A percentile compares a stretch with the other conserved stretches of the same genome.
These are phyloP conservation scores for Lonicera japonica DNA, from an alignment of 129 eudicot genomes.

Conservation along the genomic window DNA sequence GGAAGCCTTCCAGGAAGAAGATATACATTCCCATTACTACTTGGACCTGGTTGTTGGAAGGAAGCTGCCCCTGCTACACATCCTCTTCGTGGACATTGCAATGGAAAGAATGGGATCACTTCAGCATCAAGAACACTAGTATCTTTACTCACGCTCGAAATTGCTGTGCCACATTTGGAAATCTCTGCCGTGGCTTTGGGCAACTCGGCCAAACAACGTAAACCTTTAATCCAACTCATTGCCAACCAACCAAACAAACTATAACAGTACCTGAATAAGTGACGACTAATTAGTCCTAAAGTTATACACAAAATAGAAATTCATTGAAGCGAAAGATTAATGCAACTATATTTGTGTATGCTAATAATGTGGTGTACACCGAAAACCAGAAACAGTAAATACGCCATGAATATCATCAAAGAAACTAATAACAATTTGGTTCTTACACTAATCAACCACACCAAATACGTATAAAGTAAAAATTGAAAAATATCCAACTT, in stretches of 20 bases:
- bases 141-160: slow-evolving; percentile 18
- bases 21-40: slow-evolving; percentile 16
- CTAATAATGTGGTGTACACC: too few species aligned
- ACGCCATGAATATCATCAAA: too few species aligned
- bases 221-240: slow-evolving; percentile 34
- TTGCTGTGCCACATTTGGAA: slow-evolving; percentile 11
- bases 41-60: slow-evolving; percentile 18
- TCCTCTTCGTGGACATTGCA: slow-evolving; percentile 1
- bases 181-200: slow-evolving; percentile 16
- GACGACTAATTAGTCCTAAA: background rate
- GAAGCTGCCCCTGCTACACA: background rate
- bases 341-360: too few species aligned
- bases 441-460: too few species aligned
- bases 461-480: too few species aligned
- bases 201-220: slow-evolving; percentile 23
- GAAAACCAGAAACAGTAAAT: too few species aligned
- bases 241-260: slow-evolving; percentile 15
- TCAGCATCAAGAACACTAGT: slow-evolving; percentile 8
- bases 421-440: too few species aligned
- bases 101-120: slow-evolving; percentile 1
- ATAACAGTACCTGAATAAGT: background rate
- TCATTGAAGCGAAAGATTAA: too few species aligned
- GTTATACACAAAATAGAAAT: too few species aligned
- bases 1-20: slow-evolving; percentile 4
- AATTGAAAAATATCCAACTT: too few species aligned